Evolutionary conservation across 2,329 filamentous ascomycete genomes (phyloP).

Genomic region (Magnaporthales sp.): DNA sequence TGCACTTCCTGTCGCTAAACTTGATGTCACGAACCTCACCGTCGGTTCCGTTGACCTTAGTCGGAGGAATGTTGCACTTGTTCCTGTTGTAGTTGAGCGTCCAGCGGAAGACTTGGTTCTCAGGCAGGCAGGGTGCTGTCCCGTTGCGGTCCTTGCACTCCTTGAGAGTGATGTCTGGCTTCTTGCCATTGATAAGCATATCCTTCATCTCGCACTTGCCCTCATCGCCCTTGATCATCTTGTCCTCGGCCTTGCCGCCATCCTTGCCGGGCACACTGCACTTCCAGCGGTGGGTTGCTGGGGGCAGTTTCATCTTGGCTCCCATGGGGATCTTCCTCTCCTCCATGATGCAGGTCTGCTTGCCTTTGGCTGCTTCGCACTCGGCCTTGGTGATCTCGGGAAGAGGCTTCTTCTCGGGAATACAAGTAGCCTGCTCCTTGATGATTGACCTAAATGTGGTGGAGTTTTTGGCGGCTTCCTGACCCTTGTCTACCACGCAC

Average conservation of each 20-base stretch:
- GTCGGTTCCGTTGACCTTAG: neutral
- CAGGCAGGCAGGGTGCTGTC: neutral
- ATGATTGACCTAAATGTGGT: neutral
- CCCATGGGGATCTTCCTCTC: neutral
- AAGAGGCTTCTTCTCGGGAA: neutral
- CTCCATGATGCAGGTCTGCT: neutral
- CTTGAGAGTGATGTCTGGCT: neutral
- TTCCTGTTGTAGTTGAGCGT: neutral
- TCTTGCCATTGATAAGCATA: neutral
- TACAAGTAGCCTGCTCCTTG: neutral
- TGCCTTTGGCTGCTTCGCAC: neutral
- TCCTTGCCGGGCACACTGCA: neutral
- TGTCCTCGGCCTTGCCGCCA: neutral
- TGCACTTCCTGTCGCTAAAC: neutral
- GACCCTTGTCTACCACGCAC: neutral
- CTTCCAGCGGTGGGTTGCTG: neutral
- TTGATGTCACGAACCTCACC: neutral
- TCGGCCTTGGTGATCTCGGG: neutral
- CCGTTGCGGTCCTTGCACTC: constrained; percentile 1
- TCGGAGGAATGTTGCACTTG: neutral
- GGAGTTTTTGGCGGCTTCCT: neutral
- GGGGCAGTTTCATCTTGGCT: neutral
- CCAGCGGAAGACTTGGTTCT: neutral
- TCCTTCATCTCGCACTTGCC: constrained; percentile 1
- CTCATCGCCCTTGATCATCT: constrained; percentile 1